These are phyloP conservation scores for Ceratocystis ficicola DNA, from an alignment of 2,329 filamentous ascomycete species.

Conservation along the genomic window DNA sequence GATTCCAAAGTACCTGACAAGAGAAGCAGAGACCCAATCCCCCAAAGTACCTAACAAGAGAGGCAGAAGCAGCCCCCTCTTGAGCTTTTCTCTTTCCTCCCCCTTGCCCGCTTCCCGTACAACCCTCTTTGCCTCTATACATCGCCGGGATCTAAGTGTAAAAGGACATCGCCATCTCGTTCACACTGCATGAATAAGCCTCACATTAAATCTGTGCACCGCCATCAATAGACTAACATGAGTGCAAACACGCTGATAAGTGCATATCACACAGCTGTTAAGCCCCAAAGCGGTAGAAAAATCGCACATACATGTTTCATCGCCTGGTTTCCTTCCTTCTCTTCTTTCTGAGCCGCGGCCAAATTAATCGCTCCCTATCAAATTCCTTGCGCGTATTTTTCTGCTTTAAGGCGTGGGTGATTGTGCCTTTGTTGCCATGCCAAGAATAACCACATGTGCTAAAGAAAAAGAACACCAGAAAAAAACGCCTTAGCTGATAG, in stretches of 20 bases:
- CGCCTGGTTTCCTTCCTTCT: background rate
- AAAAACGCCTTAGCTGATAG: no score
- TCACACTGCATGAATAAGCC: background rate
- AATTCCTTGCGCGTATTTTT: background rate
- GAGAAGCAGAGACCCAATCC: no score
- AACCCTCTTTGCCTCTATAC: background rate
- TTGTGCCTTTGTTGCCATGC: background rate
- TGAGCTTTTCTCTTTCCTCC: background rate
- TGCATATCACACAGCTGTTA: background rate
- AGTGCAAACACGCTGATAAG: background rate
- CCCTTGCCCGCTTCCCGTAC: background rate
- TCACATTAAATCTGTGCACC: slow-evolving; percentile 1
- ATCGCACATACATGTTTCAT: background rate
- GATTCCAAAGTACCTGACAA: background rate
- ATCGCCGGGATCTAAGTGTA: background rate
- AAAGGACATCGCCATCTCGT: slow-evolving; percentile 2
- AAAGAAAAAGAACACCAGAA: no score
- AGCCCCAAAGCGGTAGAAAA: background rate
- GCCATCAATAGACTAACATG: background rate
- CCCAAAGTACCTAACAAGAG: background rate
- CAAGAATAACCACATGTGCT: no score
- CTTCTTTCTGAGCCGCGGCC: background rate
- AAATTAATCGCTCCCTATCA: background rate
- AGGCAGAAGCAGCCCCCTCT: background rate
- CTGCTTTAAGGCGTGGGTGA: background rate